phyloP scores from a whole-genome alignment of 2,329 filamentous ascomycete genomes.

The Nemania serpens region DNA sequence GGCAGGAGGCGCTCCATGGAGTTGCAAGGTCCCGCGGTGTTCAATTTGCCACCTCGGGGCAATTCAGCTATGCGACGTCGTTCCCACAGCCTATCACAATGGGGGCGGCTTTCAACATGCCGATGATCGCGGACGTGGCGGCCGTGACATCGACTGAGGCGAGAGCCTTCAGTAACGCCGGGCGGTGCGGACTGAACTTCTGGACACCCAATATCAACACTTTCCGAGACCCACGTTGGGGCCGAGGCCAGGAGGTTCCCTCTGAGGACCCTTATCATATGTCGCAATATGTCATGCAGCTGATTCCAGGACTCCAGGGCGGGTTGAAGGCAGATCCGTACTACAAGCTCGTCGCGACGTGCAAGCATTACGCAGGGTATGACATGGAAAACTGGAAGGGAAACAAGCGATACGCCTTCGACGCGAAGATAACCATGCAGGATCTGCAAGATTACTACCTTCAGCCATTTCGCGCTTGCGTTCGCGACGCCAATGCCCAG shows the following conservation, averaged over 20 bases:
- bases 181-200: constrained; percentile 59
- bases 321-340: constrained; percentile 31
- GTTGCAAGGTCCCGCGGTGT: constrained; percentile 57
- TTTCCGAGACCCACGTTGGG: constrained; percentile 67
- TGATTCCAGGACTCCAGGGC: constrained; percentile 59
- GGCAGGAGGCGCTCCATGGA: constrained; percentile 63
- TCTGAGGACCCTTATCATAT: constrained; percentile 60
- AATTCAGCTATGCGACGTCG: constrained; percentile 65
- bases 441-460: constrained; percentile 71
- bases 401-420: constrained; percentile 55
- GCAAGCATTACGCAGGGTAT: constrained; percentile 64
- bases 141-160: constrained; percentile 63
- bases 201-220: constrained; percentile 73
- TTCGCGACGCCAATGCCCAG: constrained; percentile 57
- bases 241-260: constrained; percentile 63
- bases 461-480: constrained; percentile 66
- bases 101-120: constrained; percentile 67
- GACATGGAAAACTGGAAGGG: constrained; percentile 56
- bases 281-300: constrained; percentile 55
- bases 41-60: constrained; percentile 53
- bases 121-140: constrained; percentile 61
- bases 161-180: constrained; percentile 66
- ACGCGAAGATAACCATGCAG: constrained; percentile 61
- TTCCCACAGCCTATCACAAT: constrained; percentile 69
- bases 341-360: constrained; percentile 56